A percentile compares a stretch with the other conserved stretches of the same genome.
Evolutionary conservation across 805 yeast genomes (phyloP).

Genomic region (Suhomyces prunicola): DNA sequence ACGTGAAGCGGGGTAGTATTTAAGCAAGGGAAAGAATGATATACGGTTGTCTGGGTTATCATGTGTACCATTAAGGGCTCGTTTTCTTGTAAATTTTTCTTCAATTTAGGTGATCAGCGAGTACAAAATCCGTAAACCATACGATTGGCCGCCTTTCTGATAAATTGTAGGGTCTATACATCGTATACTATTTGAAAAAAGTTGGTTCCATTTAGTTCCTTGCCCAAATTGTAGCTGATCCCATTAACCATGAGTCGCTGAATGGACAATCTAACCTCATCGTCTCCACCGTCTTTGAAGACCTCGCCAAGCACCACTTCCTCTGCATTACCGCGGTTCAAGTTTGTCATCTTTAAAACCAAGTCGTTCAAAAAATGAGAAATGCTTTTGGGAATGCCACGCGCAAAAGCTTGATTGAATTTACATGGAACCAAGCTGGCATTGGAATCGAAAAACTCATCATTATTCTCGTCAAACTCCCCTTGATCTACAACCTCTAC

Average conservation of each 20-base stretch:
- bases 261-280: constrained; percentile 13
- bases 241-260: constrained; percentile 32
- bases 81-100: neutral
- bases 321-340: constrained; percentile 43
- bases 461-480: constrained; percentile 22
- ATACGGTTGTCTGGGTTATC: neutral
- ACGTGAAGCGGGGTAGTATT: neutral
- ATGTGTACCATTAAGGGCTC: neutral
- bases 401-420: constrained; percentile 11
- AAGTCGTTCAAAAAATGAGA: constrained; percentile 35
- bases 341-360: constrained; percentile 28
- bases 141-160: neutral
- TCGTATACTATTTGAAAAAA: constrained; percentile 29
- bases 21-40: neutral
- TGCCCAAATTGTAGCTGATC: constrained; percentile 31
- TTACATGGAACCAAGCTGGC: constrained; percentile 11
- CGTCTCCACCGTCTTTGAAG: constrained; percentile 35
- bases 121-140: neutral
- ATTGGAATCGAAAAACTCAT: constrained; percentile 21
- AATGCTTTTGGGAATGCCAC: constrained; percentile 20
- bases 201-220: constrained; percentile 40
- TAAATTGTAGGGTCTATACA: neutral
- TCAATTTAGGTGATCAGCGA: neutral
- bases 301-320: constrained; percentile 24
- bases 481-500: constrained; percentile 32